A percentile compares a stretch with the other conserved stretches of the same genome.
Evolutionary conservation across 2,329 filamentous ascomycete genomes (phyloP).

Genomic region (Botrytis byssoidea): DNA sequence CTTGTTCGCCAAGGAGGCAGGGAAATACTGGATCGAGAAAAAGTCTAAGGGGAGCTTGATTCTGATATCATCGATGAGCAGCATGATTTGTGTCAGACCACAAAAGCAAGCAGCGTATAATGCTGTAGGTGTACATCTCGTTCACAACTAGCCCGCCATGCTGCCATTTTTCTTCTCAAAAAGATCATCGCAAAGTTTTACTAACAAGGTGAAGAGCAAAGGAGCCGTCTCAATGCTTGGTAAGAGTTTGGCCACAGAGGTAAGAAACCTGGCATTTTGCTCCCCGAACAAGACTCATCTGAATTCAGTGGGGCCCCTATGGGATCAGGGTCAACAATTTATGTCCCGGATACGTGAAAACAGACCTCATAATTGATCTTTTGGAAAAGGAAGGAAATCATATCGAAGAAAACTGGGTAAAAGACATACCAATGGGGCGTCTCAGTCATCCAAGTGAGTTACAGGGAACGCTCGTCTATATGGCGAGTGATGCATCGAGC

Average conservation of each 20-base stretch:
- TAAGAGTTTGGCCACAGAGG: slow-evolving; percentile 55
- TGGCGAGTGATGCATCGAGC: slow-evolving; percentile 34
- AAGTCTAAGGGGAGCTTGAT: slow-evolving; percentile 37
- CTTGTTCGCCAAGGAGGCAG: slow-evolving; percentile 41
- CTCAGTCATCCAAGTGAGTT: slow-evolving; percentile 43
- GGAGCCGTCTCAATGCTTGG: slow-evolving; percentile 60
- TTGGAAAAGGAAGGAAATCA: slow-evolving; percentile 41
- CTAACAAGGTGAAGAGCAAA: slow-evolving; percentile 45
- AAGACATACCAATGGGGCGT: slow-evolving; percentile 41
- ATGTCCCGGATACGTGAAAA: slow-evolving; percentile 56
- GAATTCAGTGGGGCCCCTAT: slow-evolving; percentile 54
- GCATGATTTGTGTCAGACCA: slow-evolving; percentile 38
- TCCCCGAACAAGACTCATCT: background rate
- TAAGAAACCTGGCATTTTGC: slow-evolving; percentile 10
- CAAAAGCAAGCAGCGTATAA: slow-evolving; percentile 43
- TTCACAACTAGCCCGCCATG: background rate
- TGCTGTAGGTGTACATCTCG: slow-evolving; percentile 32
- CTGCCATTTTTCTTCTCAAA: too few relatives aligned
- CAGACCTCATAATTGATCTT: slow-evolving; percentile 39
- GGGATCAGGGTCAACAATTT: slow-evolving; percentile 66
- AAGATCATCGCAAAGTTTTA: background rate
- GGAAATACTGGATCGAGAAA: slow-evolving; percentile 40
- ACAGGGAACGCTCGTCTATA: slow-evolving; percentile 39
- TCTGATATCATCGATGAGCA: slow-evolving; percentile 37
- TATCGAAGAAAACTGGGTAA: slow-evolving; percentile 41